These are phyloP conservation scores for Lactarius quietus DNA, from an alignment of 768 basidiomycete species.

Conservation along the genomic window DNA sequence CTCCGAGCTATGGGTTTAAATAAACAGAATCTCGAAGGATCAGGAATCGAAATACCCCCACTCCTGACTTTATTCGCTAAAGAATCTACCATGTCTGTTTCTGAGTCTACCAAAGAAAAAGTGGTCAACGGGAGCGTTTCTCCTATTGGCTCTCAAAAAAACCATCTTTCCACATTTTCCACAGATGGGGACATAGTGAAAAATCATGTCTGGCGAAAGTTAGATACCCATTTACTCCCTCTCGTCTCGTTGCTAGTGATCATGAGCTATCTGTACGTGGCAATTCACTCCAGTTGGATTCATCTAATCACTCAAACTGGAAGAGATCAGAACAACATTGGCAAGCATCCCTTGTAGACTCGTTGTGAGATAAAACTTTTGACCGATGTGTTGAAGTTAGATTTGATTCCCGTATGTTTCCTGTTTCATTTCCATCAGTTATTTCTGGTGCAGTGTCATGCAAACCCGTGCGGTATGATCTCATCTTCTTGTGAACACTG, in stretches of 20 bases:
- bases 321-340: constrained; percentile 27
- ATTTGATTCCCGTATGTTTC: too few relatives aligned
- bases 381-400: too few relatives aligned
- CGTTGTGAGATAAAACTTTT: too few relatives aligned
- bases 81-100: neutral
- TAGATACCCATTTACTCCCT: constrained; percentile 21
- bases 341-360: neutral
- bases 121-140: neutral
- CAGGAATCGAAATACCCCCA: neutral
- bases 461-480: too few relatives aligned
- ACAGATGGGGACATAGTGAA: neutral
- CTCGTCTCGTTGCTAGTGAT: constrained; percentile 22
- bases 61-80: neutral
- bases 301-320: neutral
- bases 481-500: too few relatives aligned
- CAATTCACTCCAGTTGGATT: too few relatives aligned
- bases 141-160: neutral
- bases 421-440: too few relatives aligned
- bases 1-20: too few relatives aligned
- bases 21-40: neutral
- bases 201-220: constrained; percentile 15
- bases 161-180: neutral
- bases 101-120: neutral
- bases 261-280: constrained; percentile 24
- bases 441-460: too few relatives aligned